Conservation (phyloP, 2,329 filamentous ascomycete species). For the Pyrenophora teres region DNA sequence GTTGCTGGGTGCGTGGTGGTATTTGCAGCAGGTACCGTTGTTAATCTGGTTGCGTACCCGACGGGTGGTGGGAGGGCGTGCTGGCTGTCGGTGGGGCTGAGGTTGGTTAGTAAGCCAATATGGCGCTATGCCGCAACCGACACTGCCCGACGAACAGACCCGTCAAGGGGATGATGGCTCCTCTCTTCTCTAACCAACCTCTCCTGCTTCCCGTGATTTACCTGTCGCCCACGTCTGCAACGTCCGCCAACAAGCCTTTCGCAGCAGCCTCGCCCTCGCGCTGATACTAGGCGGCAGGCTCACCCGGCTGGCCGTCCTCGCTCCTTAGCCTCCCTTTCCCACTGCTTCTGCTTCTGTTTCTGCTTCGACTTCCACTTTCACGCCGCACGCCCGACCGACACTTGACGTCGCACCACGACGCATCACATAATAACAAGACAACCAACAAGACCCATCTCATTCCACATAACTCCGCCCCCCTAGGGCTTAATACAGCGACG, state of each 20-base stretch:
- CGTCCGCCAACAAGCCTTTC: slow-evolving; percentile 27
- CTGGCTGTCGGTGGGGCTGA: slow-evolving; percentile 7
- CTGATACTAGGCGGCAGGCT: slow-evolving; percentile 33
- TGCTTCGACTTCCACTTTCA: neutral
- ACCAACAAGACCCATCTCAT: slow-evolving; percentile 4
- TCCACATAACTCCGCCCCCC: neutral
- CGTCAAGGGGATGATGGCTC: slow-evolving; percentile 15
- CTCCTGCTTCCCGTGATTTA: slow-evolving; percentile 18
- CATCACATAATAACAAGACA: slow-evolving; percentile 8
- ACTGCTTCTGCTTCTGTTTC: slow-evolving; percentile 13
- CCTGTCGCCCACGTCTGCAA: slow-evolving; percentile 28
- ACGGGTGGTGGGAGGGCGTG: neutral
- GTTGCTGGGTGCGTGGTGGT: neutral
- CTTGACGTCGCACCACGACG: slow-evolving; percentile 30
- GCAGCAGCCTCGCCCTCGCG: slow-evolving; percentile 30
- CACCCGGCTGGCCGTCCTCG: slow-evolving; percentile 39
- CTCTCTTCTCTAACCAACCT: slow-evolving; percentile 25
- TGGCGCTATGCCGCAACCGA: slow-evolving; percentile 14
- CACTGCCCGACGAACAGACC: slow-evolving; percentile 15
- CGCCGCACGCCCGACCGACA: slow-evolving; percentile 30
- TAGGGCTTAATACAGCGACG: slow-evolving; percentile 16
- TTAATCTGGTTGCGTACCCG: neutral
- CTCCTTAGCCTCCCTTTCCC: slow-evolving; percentile 39
- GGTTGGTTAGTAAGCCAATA: slow-evolving; percentile 5
- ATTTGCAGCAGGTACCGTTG: too few species aligned